Evolutionary conservation across 192 early-diverging fungal species (phyloP), one percentile per base, ranked within the genome.

Genomic region (Entomortierella chlamydospora): DNA sequence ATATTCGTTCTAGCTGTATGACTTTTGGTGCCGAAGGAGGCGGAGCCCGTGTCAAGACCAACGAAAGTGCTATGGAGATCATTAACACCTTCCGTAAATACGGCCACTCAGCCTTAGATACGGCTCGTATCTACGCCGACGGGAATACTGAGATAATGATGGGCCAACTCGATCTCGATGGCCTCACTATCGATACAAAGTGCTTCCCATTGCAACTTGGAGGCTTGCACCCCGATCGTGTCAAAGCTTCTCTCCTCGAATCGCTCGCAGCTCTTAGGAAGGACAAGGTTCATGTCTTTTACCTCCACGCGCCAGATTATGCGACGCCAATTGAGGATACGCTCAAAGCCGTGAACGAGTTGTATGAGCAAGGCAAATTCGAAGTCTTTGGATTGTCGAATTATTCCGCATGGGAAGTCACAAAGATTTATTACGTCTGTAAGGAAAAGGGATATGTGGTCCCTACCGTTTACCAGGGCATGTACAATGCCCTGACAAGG

Each of bases 221-320:
- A 1, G 67, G 61, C 13, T 86, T 88, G 50, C 54, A 76, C 25
- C 81, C 88, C 4, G 76, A 43, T 8, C 74, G 73, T n/a, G 82
- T 87, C 30, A 80, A 70, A 43, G 43, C 64, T 11, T 56, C 57
- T 33, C 67, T 68, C 43, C 41, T 58, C 4, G 73, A 66, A 13
- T 89, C 87, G 1, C 72, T 91, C 20, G 70, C 23, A 15, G 90
- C 90, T 8, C 64, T 91, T 26, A 70, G 78, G 10, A 70, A 67
- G 4, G 53, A 85, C 20, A 80, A 84, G 57, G 88, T 91, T 26
- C 87, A 90, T 47, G 84, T 91, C 1, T 91, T 91, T 69, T 91
- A 91, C 61, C 81, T 91, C 2, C 90, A 91, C 61, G 88, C 88
- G 0, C 90, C 90, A 0, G 90, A 91, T 55, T 85, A 89, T 67